phyloP scores from a whole-genome alignment of 2,329 filamentous ascomycete genomes.

The Talaromyces sp. region DNA sequence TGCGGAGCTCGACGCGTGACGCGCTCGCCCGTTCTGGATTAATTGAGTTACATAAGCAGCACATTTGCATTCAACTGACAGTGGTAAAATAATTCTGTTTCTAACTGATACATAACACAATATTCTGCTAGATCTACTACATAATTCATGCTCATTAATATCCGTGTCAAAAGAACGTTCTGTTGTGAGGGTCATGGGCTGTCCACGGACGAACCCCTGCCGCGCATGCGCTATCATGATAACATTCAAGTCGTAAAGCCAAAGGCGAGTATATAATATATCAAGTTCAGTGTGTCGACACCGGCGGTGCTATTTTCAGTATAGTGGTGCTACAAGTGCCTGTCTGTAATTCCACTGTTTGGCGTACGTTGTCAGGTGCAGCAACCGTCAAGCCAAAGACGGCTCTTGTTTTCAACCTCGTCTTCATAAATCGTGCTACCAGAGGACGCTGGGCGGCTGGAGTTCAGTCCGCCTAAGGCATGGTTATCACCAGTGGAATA shows the following conservation, averaged over 20 bases:
- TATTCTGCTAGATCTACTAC: background rate
- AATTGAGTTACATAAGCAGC: constrained; percentile 18
- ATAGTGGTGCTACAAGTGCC: background rate
- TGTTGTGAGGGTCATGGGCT: background rate
- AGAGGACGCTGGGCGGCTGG: constrained; percentile 5
- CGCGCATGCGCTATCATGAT: background rate
- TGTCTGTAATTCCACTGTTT: background rate
- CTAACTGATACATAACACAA: background rate
- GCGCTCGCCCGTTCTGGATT: constrained; percentile 12
- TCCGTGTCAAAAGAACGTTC: background rate
- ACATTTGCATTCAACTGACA: background rate
- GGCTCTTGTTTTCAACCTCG: constrained; percentile 7
- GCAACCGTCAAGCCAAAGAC: constrained; percentile 10
- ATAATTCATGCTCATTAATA: background rate
- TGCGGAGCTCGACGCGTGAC: constrained; percentile 29
- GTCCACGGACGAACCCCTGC: background rate
- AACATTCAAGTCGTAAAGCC: background rate
- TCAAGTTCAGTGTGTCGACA: background rate
- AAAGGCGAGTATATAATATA: background rate
- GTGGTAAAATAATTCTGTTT: background rate
- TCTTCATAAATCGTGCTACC: constrained; percentile 7
- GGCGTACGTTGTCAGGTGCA: background rate
- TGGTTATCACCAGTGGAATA: background rate
- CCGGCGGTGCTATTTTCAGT: background rate
- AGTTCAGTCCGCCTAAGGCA: background rate